phyloP scores from a whole-genome alignment of 805 yeast genomes.

The Peterozyma toletana region DNA sequence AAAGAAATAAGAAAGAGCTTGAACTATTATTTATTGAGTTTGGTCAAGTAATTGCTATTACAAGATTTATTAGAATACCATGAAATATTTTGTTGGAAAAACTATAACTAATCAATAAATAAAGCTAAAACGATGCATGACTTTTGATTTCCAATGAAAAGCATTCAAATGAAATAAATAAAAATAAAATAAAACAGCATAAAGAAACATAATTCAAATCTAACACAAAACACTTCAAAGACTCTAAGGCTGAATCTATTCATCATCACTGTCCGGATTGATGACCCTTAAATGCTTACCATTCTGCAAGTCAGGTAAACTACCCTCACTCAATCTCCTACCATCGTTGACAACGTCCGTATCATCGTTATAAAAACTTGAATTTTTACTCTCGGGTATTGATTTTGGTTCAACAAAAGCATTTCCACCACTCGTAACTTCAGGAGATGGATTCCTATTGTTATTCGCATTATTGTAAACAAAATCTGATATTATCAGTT shows the following conservation, averaged over 20 bases:
- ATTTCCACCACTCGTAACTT: no score
- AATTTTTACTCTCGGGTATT: conserved; percentile 41
- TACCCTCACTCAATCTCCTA: conserved; percentile 12
- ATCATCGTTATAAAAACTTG: conserved; percentile 11
- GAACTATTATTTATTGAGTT: conserved; percentile 31
- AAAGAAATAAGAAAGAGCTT: conserved; percentile 33
- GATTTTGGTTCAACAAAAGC: conserved; percentile 27
- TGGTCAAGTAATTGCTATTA: no score
- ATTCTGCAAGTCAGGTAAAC: conserved; percentile 50
- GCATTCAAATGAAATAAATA: no score
- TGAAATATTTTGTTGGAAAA: no score
- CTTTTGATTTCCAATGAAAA: no score
- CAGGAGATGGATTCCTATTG: conserved; percentile 38
- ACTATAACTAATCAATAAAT: no score
- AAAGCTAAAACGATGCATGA: no score
- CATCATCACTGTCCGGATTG: conserved; percentile 2
- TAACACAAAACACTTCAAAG: background rate
- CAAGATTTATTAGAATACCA: no score
- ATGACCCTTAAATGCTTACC: conserved; percentile 5
- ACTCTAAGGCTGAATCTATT: no score
- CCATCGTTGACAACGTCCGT: conserved; percentile 1
- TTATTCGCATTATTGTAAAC: conserved; percentile 53
- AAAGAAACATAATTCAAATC: conserved; percentile 20
- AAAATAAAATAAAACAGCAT: background rate
- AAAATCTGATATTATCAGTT: conserved; percentile 37